These are phyloP conservation scores for Dactylonectria estremocensis DNA, from an alignment of 2,329 filamentous ascomycete species.

Conservation along the genomic window DNA sequence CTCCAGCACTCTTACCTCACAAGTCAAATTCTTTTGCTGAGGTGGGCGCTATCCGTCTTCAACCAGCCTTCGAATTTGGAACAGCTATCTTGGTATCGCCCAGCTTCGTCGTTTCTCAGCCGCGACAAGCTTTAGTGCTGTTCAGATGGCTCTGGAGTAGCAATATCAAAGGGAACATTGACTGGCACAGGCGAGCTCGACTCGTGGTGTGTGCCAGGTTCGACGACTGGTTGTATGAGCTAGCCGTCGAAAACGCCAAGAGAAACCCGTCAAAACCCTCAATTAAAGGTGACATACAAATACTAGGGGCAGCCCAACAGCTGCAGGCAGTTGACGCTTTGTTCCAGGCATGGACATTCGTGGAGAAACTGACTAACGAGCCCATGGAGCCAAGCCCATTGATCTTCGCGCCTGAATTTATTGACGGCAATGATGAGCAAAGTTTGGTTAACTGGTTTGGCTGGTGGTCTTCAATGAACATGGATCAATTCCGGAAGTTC, in stretches of 20 bases:
- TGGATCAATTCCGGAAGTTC: slow-evolving; percentile 69
- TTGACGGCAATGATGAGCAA: slow-evolving; percentile 73
- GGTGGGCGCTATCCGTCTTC: slow-evolving; percentile 46
- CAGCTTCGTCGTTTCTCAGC: slow-evolving; percentile 59
- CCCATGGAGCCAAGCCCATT: slow-evolving; percentile 52
- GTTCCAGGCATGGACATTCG: slow-evolving; percentile 42
- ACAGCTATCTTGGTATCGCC: slow-evolving; percentile 58
- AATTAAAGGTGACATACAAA: neutral
- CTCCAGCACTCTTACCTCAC: slow-evolving; percentile 35
- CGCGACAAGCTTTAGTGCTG: slow-evolving; percentile 52
- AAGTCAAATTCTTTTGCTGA: slow-evolving; percentile 10
- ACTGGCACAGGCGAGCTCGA: slow-evolving; percentile 36
- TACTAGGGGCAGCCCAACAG: neutral
- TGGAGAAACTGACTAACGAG: slow-evolving; percentile 31
- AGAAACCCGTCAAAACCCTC: neutral
- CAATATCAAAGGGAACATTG: slow-evolving; percentile 33
- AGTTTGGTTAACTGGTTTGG: slow-evolving; percentile 76
- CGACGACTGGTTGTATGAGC: slow-evolving; percentile 49
- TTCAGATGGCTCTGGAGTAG: slow-evolving; percentile 55
- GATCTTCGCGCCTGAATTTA: slow-evolving; percentile 61
- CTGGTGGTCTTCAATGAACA: slow-evolving; percentile 66
- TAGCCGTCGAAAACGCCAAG: slow-evolving; percentile 43
- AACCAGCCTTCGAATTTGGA: slow-evolving; percentile 51
- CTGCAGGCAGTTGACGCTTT: slow-evolving; percentile 36
- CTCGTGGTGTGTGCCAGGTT: slow-evolving; percentile 52